Percentiles rank a stretch among this genome's conserved stretches.
phyloP scores from a whole-genome alignment of 108 stramenopile species.

The Skeletonema grethae region DNA sequence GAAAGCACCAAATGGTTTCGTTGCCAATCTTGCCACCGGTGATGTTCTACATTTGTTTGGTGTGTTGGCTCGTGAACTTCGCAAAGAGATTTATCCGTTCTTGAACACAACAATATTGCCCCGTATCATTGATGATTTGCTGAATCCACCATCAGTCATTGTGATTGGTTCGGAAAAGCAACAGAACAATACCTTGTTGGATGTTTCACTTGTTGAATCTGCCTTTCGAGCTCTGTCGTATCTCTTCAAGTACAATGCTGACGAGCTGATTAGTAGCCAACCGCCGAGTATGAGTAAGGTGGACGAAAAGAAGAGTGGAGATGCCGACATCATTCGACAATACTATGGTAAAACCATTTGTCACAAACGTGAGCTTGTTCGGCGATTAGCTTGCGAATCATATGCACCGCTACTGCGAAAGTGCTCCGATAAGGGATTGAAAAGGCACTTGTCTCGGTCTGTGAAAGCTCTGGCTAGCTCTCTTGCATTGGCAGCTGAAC shows the following conservation, averaged over 20 bases:
- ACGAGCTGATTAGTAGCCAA: slow-evolving; percentile 48
- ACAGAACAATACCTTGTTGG: slow-evolving; percentile 53
- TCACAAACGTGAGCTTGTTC: slow-evolving; percentile 68
- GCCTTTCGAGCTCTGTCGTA: slow-evolving; percentile 82
- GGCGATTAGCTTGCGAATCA: slow-evolving; percentile 77
- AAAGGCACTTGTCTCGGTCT: slow-evolving; percentile 70
- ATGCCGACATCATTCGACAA: slow-evolving; percentile 72
- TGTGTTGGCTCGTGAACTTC: slow-evolving; percentile 81
- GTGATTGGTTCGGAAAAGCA: slow-evolving; percentile 45
- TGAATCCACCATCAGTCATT: slow-evolving; percentile 64
- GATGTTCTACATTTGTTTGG: slow-evolving; percentile 83
- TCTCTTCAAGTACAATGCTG: slow-evolving; percentile 80
- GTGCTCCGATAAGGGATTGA: slow-evolving; percentile 55
- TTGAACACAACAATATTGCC: slow-evolving; percentile 67
- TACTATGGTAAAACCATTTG: slow-evolving; percentile 81
- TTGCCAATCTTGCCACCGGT: slow-evolving; percentile 81
- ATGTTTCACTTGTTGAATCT: slow-evolving; percentile 79
- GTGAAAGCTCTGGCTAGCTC: slow-evolving; percentile 67
- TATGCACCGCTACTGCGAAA: slow-evolving; percentile 82
- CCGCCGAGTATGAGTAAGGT: neutral
- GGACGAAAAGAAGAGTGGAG: slow-evolving; percentile 17
- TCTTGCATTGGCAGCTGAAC: slow-evolving; percentile 19
- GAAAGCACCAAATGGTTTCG: slow-evolving; percentile 34
- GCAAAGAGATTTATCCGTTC: slow-evolving; percentile 82
- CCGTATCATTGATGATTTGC: slow-evolving; percentile 72